Evolutionary conservation across 1,139 yeast species (phyloP).

Genomic region (Pichia sp.): DNA sequence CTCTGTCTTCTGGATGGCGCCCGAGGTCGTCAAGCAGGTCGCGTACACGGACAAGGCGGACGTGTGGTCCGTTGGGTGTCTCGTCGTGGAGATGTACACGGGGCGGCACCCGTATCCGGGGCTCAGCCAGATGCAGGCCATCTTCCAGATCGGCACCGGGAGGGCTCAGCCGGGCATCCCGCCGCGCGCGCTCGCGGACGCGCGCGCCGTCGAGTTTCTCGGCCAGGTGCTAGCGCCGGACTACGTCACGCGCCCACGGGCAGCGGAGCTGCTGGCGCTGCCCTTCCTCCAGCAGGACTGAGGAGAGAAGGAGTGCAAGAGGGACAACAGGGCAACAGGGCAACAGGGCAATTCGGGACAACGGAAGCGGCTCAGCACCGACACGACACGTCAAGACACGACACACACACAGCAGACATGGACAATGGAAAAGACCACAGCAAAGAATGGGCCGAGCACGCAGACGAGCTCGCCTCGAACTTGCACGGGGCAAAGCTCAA

Average conservation of each 20-base stretch:
- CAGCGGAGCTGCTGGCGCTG: constrained; percentile 42
- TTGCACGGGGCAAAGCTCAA: constrained; percentile 10
- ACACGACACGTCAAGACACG: too few relatives aligned
- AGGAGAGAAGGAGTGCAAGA: background rate
- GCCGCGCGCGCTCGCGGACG: constrained; percentile 43
- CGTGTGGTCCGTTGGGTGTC: constrained; percentile 93
- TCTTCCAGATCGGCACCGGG: constrained; percentile 85
- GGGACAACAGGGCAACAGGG: background rate
- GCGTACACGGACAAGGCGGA: constrained; percentile 88
- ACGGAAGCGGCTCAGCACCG: too few relatives aligned
- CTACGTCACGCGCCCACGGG: constrained; percentile 41
- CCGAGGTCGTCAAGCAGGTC: constrained; percentile 90
- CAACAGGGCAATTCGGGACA: too few relatives aligned
- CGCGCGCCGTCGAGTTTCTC: constrained; percentile 4
- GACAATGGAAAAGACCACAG: background rate
- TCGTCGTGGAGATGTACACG: constrained; percentile 89
- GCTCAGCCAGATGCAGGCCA: constrained; percentile 93
- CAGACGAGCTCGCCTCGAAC: background rate
- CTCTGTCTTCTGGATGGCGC: constrained; percentile 98
- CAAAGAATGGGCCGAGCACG: background rate
- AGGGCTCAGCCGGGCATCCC: constrained; percentile 69
- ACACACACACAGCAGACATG: too few relatives aligned
- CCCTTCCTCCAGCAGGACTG: background rate
- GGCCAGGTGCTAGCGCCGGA: constrained; percentile 1
- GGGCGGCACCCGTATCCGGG: constrained; percentile 94